Evolutionary conservation across 805 yeast species (phyloP).

Genomic region (Barnettozyma populi): DNA sequence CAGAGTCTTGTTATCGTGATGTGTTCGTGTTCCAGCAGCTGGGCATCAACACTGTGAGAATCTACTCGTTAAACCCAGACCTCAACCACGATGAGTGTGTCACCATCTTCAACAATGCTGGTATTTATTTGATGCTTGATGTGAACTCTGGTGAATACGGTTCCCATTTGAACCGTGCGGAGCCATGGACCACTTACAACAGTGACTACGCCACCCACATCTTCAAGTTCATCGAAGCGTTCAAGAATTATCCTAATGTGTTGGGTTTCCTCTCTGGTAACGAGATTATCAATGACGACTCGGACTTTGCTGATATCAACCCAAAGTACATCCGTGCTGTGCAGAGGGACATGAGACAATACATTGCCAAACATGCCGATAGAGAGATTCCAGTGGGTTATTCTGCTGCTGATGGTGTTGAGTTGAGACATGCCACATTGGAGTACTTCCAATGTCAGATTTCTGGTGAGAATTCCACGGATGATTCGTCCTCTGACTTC

Average conservation of each 20-base stretch:
- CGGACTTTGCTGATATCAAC: conserved; percentile 50
- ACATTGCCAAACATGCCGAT: conserved; percentile 60
- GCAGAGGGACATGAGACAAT: conserved; percentile 86
- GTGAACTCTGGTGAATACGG: conserved; percentile 69
- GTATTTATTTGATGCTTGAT: conserved; percentile 82
- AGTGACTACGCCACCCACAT: conserved; percentile 67
- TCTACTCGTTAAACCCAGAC: conserved; percentile 79
- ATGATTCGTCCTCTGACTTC: conserved; percentile 73
- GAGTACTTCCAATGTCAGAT: conserved; percentile 78
- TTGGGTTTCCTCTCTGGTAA: conserved; percentile 89
- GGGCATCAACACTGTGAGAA: conserved; percentile 81
- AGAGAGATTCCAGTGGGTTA: conserved; percentile 92
- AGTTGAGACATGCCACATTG: conserved; percentile 67
- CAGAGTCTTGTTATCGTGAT: conserved; percentile 71
- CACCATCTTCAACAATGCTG: conserved; percentile 84
- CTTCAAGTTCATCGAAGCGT: conserved; percentile 78
- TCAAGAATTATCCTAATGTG: conserved; percentile 77
- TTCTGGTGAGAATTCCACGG: conserved; percentile 45
- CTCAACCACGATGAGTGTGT: conserved; percentile 87
- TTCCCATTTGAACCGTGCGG: conserved; percentile 67
- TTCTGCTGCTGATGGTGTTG: conserved; percentile 82
- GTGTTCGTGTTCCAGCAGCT: conserved; percentile 70
- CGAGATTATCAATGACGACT: conserved; percentile 79
- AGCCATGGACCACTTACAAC: conserved; percentile 68
- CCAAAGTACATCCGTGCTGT: conserved; percentile 86